Percentiles rank a stretch among this genome's conserved stretches.
These are phyloP conservation scores for Dryadomyces sulphureus DNA, from an alignment of 2,329 filamentous ascomycete species.

Conservation along the genomic window DNA sequence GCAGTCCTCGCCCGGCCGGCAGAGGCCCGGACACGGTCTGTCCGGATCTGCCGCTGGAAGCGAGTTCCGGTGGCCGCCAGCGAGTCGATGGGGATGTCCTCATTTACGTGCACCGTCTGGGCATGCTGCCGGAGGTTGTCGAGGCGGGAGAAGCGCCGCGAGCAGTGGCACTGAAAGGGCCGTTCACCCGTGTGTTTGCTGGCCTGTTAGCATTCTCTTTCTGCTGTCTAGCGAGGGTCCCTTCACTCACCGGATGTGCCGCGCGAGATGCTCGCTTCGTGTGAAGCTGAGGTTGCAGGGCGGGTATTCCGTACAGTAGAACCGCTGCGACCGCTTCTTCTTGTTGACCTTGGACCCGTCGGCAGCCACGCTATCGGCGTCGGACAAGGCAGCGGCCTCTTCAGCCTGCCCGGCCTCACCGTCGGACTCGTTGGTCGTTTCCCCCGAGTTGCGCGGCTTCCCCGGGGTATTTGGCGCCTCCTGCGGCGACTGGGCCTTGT, in stretches of 20 bases:
- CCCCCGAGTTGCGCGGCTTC: conserved; percentile 48
- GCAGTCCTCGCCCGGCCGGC: conserved; percentile 60
- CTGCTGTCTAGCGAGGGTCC: neutral
- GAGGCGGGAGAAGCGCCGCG: conserved; percentile 77
- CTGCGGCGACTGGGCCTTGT: conserved; percentile 17
- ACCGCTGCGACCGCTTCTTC: conserved; percentile 93
- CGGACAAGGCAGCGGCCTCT: conserved; percentile 40
- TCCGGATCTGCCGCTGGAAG: conserved; percentile 83
- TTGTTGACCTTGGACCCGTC: conserved; percentile 60
- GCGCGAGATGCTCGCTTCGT: conserved; percentile 82
- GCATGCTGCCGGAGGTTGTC: conserved; percentile 95
- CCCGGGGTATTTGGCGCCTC: conserved; percentile 46
- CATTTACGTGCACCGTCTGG: conserved; percentile 93
- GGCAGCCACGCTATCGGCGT: conserved; percentile 48
- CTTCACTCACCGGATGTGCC: conserved; percentile 66
- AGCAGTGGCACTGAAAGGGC: conserved; percentile 93
- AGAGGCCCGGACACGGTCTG: conserved; percentile 57
- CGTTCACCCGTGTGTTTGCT: conserved; percentile 97
- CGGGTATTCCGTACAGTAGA: conserved; percentile 91
- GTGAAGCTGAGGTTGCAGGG: conserved; percentile 93
- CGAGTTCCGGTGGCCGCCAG: conserved; percentile 83
- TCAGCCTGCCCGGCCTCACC: conserved; percentile 38
- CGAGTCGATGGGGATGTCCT: conserved; percentile 89
- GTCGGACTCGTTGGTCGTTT: conserved; percentile 64
- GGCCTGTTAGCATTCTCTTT: conserved; percentile 7